Conservation (phyloP, 495 filamentous ascomycete genomes). For the Durotheca rogersii region DNA sequence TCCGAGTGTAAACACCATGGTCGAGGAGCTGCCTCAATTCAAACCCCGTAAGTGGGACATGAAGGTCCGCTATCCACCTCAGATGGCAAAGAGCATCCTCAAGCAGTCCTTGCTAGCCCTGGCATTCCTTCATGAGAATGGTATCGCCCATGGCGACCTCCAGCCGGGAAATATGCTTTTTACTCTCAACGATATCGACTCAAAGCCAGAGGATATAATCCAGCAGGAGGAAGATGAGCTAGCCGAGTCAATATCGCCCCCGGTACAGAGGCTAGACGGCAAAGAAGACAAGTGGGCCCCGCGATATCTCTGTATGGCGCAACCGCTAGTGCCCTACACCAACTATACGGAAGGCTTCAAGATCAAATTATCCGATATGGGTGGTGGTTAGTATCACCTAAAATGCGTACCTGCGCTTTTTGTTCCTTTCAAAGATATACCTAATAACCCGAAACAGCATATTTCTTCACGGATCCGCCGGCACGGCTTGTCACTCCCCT, state of each 20-base stretch:
- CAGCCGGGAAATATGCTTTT: slow-evolving; percentile 53
- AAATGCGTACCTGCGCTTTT: slow-evolving; percentile 10
- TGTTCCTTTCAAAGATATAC: neutral
- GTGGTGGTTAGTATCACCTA: slow-evolving; percentile 35
- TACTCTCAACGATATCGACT: slow-evolving; percentile 28
- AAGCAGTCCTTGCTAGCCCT: slow-evolving; percentile 46
- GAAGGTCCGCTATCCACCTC: slow-evolving; percentile 40
- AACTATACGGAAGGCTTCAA: slow-evolving; percentile 30
- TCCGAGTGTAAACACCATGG: slow-evolving; percentile 38
- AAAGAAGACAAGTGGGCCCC: slow-evolving; percentile 43
- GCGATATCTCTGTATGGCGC: slow-evolving; percentile 38
- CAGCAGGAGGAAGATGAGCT: slow-evolving; percentile 18
- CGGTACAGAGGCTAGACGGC: slow-evolving; percentile 38
- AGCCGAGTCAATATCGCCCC: slow-evolving; percentile 21
- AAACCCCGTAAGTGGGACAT: slow-evolving; percentile 27
- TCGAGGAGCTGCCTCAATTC: slow-evolving; percentile 37
- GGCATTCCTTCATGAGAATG: slow-evolving; percentile 43
- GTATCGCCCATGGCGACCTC: slow-evolving; percentile 50
- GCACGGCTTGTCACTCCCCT: slow-evolving; percentile 35
- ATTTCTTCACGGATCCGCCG: slow-evolving; percentile 34
- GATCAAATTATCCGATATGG: slow-evolving; percentile 45
- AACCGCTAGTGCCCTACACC: slow-evolving; percentile 32
- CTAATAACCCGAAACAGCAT: slow-evolving; percentile 29
- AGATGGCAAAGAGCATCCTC: slow-evolving; percentile 46
- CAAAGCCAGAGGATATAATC: slow-evolving; percentile 27